These are phyloP conservation scores for Pistacia vera DNA, from an alignment of 345 rosid genomes.

Conservation along the genomic window DNA sequence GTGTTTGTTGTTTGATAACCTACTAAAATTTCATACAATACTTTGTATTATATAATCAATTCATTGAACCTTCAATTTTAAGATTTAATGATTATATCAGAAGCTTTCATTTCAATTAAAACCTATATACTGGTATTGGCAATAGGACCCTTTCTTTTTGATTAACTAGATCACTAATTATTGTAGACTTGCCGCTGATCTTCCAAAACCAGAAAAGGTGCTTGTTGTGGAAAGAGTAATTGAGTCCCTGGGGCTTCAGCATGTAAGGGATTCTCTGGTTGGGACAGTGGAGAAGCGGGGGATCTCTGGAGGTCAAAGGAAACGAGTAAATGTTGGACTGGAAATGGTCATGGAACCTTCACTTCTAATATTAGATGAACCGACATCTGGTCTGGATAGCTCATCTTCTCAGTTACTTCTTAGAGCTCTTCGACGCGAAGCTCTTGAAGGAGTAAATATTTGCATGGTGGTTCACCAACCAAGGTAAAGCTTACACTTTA, in stretches of 20 bases:
- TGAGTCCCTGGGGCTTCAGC: slow-evolving; percentile 83
- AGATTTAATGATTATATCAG: not conserved
- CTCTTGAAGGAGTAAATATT: slow-evolving; percentile 96
- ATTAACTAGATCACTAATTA: slow-evolving; percentile 15
- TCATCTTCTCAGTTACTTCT: slow-evolving; percentile 94
- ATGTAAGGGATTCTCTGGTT: slow-evolving; percentile 81
- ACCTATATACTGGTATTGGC: not conserved
- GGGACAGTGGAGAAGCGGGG: slow-evolving; percentile 98
- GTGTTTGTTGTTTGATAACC: slow-evolving; percentile 6
- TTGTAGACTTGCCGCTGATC: slow-evolving; percentile 71
- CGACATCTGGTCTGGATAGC: slow-evolving; percentile 98
- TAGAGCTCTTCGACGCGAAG: slow-evolving; percentile 96
- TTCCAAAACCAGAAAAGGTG: slow-evolving; percentile 79
- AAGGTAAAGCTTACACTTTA: slow-evolving; percentile 49
- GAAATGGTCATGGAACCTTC: slow-evolving; percentile 99
- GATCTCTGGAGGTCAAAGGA: slow-evolving; percentile 99
- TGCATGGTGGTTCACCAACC: slow-evolving; percentile 98
- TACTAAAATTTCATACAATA: not conserved
- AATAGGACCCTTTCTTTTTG: not conserved
- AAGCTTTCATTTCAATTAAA: not conserved
- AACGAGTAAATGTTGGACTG: slow-evolving; percentile 96
- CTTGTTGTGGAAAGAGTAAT: slow-evolving; percentile 95
- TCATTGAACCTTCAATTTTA: slow-evolving; percentile 1
- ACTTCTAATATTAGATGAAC: slow-evolving; percentile 94
- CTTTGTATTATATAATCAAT: not conserved